phyloP scores from a whole-genome alignment of 2,329 filamentous ascomycete species.

The Colletotrichum siamense region DNA sequence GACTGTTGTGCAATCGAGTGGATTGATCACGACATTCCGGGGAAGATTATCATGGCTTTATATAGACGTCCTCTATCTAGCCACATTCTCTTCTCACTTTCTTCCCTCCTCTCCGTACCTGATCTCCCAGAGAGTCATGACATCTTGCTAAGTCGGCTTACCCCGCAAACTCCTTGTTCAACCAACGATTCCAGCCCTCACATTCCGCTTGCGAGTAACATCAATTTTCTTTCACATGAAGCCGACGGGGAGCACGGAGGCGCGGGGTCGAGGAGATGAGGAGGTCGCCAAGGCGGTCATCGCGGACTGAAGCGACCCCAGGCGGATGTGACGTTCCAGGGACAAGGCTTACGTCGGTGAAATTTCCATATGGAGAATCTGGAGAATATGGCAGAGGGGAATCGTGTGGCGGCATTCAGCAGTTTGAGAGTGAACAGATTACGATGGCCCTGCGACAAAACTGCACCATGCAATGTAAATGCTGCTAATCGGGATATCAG shows the following conservation, averaged over 20 bases:
- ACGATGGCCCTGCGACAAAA: not conserved
- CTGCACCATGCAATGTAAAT: not conserved
- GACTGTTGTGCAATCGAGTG: not conserved
- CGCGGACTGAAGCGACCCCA: not conserved
- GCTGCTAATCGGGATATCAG: not conserved
- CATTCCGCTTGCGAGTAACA: not conserved
- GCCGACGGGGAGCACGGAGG: not conserved
- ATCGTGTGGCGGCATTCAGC: not conserved
- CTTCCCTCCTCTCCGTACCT: not conserved
- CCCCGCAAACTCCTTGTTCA: not conserved
- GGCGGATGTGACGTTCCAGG: not conserved
- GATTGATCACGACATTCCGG: conserved; percentile 1
- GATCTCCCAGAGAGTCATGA: not conserved
- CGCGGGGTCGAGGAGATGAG: not conserved
- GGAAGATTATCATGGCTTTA: not conserved
- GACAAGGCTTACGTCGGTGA: not conserved
- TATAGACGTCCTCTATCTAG: not conserved
- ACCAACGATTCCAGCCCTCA: not conserved
- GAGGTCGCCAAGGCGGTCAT: conserved; percentile 1
- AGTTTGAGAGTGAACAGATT: not conserved
- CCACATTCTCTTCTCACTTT: too few relatives aligned
- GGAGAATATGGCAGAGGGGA: not conserved
- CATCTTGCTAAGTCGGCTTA: not conserved
- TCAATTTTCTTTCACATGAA: conserved; percentile 11
- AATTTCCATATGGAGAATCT: conserved; percentile 3